Evolutionary conservation across 2,329 filamentous ascomycete genomes (phyloP), one percentile per base, ranked within the genome.

Genomic region (Raffaelea ambrosiae): DNA sequence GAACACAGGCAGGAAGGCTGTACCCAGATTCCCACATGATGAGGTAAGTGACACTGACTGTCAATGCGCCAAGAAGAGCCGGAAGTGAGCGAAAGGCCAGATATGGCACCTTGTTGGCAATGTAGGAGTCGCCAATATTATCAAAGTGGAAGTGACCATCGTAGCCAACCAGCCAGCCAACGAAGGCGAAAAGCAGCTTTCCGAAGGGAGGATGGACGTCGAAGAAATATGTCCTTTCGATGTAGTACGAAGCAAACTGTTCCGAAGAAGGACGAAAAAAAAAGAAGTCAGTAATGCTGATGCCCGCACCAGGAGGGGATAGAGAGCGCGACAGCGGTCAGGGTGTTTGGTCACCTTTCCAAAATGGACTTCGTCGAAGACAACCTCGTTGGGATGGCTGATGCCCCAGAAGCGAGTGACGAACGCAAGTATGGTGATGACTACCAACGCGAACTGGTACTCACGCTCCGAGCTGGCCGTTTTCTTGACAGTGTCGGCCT

Each of bases 11-110:
- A 11, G 93, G 93, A 39, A 98, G 74, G 55, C 88, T 95, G 70
- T 98, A 98, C 54, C 90, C 93, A 44, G 93, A 97, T 69, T 98
- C 93, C 93, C 93, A 98, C 93, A 98, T 98, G 67, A 95, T 98
- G 63, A 95, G 71, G 67, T 95, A 98, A 48, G 88, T 83, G 43
- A 91, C 86, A n/a, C 90, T 86, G 45, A 98, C 88, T 11, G 93
- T 98, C 57, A 98, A 72, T 48, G 93, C 85, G 55, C 93, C 93
- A 57, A 97, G 81, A 44, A 93, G 79, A 51, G 93, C 93, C 39
- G 93, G 93, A 73, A 98, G 80, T 41, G 90, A 86, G 58, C 93
- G 87, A 71, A 94, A 95, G 53, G 93, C 90, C 53, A 98, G 86
- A 66, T 98, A 98, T 35, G 93, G 93, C 39, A 98, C 90, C 64